Base-by-base conservation (phyloP, 1,139 yeast species). In the Kodamaea plutei region DNA sequence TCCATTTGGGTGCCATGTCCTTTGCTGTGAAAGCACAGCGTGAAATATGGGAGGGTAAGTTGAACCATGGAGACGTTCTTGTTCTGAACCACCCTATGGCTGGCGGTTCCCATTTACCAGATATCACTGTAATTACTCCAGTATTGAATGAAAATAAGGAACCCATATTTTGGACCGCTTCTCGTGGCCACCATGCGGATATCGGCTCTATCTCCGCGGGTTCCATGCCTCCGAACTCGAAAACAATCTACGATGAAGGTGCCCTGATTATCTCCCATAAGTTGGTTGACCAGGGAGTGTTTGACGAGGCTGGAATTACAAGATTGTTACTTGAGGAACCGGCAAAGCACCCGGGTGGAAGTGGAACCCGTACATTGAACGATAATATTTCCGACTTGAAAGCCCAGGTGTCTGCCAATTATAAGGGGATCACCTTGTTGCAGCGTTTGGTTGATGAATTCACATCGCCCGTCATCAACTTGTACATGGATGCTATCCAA, bases 1-100 rank as follows among this genome's bases (percentile, higher is more conserved):
- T 84, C 25, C 95, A 84, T 52, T 60, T 84, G 38, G 94, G 94
- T 2, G 84, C 94, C 3, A 84, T 84, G 94, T 80, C 89, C 1
- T 79, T 83, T 31, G 87, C 89, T n/a, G 84, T 83, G 7, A 70
- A 73, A 31, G 79, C 75, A 7, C 91, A 83, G 54, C 72, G 73
- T 23, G 65, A 76, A 25, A 37, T 74, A 20, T 82, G 91, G 88
- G 58, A 72, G 35, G 82, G 76, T 8, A 61, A 72, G 24, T 52
- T 76, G 39, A 58, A 71, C 34, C 77, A 73, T 7, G 93, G 93
- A 15, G 93, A 83, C 56, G 91, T 83, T 1, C 54, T 84, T 19
- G 80, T 82, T 5, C 75, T 88, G 1, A 84, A 84, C 48, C 93
- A 84, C 48, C 94, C 94, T 2, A 77, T 71, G 14, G 79, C 79